These are phyloP conservation scores for Suhomyces panamericanus DNA, from an alignment of 1,139 yeast genomes.

Conservation along the genomic window DNA sequence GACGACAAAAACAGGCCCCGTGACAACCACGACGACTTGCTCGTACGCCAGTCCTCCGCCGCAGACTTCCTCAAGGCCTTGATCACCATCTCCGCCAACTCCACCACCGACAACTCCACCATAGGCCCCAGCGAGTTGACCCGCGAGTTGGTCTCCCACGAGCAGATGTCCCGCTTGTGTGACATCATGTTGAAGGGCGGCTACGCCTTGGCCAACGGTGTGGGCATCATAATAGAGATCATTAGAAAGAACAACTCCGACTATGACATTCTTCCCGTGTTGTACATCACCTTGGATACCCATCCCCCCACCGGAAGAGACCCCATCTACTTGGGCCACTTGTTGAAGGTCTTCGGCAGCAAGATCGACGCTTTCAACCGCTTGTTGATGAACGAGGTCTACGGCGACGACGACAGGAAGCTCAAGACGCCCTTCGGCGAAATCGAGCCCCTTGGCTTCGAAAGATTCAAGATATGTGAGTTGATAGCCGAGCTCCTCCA, in stretches of 20 bases:
- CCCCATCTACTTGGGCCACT: slow-evolving; percentile 88
- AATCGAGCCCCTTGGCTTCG: slow-evolving; percentile 89
- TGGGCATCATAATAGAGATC: slow-evolving; percentile 91
- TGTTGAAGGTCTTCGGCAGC: slow-evolving; percentile 76
- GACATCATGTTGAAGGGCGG: slow-evolving; percentile 90
- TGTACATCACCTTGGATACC: slow-evolving; percentile 81
- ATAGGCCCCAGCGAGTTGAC: slow-evolving; percentile 97
- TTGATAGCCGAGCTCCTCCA: slow-evolving; percentile 91
- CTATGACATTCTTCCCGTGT: slow-evolving; percentile 86
- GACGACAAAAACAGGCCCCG: slow-evolving; percentile 15
- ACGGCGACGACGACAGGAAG: slow-evolving; percentile 21
- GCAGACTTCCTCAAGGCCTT: slow-evolving; percentile 51
- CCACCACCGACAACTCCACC: slow-evolving; percentile 78
- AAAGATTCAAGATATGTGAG: slow-evolving; percentile 92
- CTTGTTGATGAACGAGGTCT: slow-evolving; percentile 28
- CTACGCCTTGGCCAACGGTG: slow-evolving; percentile 90
- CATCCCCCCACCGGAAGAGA: slow-evolving; percentile 96
- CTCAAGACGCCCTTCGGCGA: slow-evolving; percentile 60
- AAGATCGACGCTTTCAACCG: slow-evolving; percentile 66
- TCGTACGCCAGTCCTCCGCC: slow-evolving; percentile 45
- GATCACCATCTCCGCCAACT: slow-evolving; percentile 61
- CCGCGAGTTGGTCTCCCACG: slow-evolving; percentile 76
- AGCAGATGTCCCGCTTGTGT: slow-evolving; percentile 67
- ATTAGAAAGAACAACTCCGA: slow-evolving; percentile 95
- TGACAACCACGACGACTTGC: slow-evolving; percentile 43